Evolutionary conservation across 1,139 yeast genomes (phyloP), one percentile per base, ranked within the genome.

Genomic region (Pichia sorboxylosa): DNA sequence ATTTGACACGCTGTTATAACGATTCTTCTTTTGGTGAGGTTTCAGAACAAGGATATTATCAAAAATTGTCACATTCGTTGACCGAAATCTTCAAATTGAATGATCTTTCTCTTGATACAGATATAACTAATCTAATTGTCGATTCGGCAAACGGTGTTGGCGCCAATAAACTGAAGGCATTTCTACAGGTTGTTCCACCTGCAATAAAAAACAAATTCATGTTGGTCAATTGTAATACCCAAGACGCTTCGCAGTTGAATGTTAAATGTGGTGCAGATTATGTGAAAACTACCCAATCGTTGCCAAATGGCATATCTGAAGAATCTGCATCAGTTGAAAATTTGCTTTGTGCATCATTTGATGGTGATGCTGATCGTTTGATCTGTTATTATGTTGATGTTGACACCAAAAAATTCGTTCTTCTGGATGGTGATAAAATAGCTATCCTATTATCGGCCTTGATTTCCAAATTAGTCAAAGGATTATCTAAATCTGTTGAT

Each of bases 101-200:
- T 40, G 27, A 26, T 5, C 64, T 66, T 54, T 48, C 52, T 24
- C n/a, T 30, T 5, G 21, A 32, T 11, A 50, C 56, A 16, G n/a
- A n/a, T n/a, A 48, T 69, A 2, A 27, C 40, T 14, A 53, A 51
- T 18, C 64, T 83, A 43, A 69, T 76, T 4, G 71, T 87, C 24
- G 97, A 87, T 57, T 73, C 84, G 25, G 98, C 98, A 8, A 90
- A 90, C 52, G 99, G 99, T 13, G 83, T 90, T 27, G 99, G 98
- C 13, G 94, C 90, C 1, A 83, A 85, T 15, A 81, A 82, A 51
- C 63, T 78, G 20, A 21, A 31, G 13, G 16, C 25, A 3, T 38
- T 41, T 20, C 48, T 57, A 19, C 64, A 67, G 27, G 58, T 80
- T 39, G 55, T 61, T 17, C 44, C 54, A 3, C n/a, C n/a, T n/a